Evolutionary conservation across 2,329 filamentous ascomycete species (phyloP), one percentile per base, ranked within the genome.

Genomic region (Talaromyces verruculosus): DNA sequence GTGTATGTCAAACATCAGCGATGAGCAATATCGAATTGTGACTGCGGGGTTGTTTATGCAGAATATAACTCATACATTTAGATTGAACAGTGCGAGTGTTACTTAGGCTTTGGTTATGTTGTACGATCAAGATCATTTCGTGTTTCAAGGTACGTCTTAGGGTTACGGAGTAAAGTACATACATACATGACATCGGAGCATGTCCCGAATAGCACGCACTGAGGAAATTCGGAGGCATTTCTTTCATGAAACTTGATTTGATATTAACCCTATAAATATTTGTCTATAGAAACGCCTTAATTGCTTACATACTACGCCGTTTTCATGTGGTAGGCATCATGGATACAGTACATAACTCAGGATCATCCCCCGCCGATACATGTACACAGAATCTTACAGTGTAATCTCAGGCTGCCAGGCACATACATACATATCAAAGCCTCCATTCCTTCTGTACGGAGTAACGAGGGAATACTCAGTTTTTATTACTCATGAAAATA

Each of bases 391-490:
- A 53, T 53, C 25, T 30, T 53, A 53, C 49, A n/a, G 49, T 53
- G 49, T 53, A 53, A 53, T 53, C 17, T 33, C 25, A 53, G 49
- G 49, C 49, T 53, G 49, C 49, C 28, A 53, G 49, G 49, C 49
- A 47, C 47, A 41, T n/a, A 37, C 47, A 41, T n/a, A 37, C 53
- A 57, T 57, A 57, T 57, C 53, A 57, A 57, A 55, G n/a, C 53
- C 53, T 57, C 33, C 53, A 37, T 57, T 57, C 53, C 53, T 39
- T 57, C 30, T 22, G 28, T 35, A 55, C 30, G 17, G n/a, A 22
- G 33, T 15, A 22, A 22, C 30, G 51, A 22, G 51, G n/a, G 11
- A 39, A 57, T 57, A 39, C 28, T 11, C 11, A 5, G 17, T n/a
- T 33, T 55, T 37, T 22, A 13, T 55, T 57, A 37, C 33, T 22